phyloP scores from a whole-genome alignment of 192 early-diverging fungal species.

The Backusella psychrophila region DNA sequence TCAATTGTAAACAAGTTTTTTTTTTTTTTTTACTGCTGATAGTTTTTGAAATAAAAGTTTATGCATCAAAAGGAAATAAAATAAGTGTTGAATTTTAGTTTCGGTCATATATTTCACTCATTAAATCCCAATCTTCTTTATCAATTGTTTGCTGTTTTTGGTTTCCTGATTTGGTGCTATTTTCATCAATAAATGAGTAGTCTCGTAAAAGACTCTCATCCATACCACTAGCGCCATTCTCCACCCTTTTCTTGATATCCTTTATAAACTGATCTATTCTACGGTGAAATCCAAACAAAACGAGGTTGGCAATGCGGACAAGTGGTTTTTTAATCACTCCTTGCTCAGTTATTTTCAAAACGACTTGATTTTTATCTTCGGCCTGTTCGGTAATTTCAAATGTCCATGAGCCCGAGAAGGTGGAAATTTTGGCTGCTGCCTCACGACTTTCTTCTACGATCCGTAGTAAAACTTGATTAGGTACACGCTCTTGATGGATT shows the following conservation, averaged over 20 bases:
- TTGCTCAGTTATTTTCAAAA: slow-evolving; percentile 32
- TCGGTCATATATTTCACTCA: slow-evolving; percentile 36
- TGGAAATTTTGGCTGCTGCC: slow-evolving; percentile 11
- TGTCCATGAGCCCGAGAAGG: slow-evolving; percentile 33
- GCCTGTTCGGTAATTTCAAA: slow-evolving; percentile 19
- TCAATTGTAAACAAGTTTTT: neutral
- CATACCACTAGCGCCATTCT: neutral
- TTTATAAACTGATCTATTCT: slow-evolving; percentile 37
- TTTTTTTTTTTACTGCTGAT: neutral
- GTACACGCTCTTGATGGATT: slow-evolving; percentile 22
- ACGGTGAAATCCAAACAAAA: slow-evolving; percentile 32
- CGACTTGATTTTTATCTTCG: neutral
- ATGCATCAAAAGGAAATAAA: neutral
- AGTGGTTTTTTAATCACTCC: slow-evolving; percentile 35
- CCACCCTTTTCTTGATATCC: slow-evolving; percentile 18
- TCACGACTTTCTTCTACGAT: slow-evolving; percentile 25
- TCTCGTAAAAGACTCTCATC: slow-evolving; percentile 1
- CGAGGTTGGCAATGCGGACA: slow-evolving; percentile 25
- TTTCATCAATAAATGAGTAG: neutral
- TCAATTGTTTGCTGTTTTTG: neutral
- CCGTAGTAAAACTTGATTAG: slow-evolving; percentile 11
- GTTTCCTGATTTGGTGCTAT: neutral
- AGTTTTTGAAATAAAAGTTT: neutral
- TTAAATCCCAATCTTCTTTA: slow-evolving; percentile 32
- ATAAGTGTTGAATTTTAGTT: neutral